Conservation (phyloP, 2,329 filamentous ascomycete species). For the Apiospora sp. region DNA sequence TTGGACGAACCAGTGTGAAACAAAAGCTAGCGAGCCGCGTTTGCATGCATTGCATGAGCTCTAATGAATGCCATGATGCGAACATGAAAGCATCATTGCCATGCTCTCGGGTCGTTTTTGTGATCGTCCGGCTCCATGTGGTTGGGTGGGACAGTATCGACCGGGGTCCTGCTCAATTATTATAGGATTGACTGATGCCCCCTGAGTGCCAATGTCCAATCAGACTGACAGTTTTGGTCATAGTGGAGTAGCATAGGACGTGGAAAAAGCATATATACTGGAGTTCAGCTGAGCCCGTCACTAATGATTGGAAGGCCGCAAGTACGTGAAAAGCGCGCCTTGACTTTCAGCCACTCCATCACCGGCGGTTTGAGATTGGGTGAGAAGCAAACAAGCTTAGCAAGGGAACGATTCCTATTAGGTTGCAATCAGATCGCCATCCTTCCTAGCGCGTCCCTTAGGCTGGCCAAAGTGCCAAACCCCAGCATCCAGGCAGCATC, state of each 20-base stretch:
- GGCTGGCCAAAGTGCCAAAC: no score
- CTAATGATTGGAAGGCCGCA: background rate
- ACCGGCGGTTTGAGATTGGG: background rate
- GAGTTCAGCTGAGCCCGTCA: background rate
- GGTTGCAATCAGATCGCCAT: background rate
- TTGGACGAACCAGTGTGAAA: background rate
- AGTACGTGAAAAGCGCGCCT: background rate
- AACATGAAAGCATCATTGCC: background rate
- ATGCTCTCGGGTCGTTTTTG: background rate
- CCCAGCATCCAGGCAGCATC: background rate
- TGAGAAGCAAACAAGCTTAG: background rate
- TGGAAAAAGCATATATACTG: background rate
- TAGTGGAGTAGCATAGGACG: background rate
- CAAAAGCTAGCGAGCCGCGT: background rate
- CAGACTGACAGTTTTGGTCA: background rate
- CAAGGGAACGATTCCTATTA: background rate
- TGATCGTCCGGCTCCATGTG: background rate
- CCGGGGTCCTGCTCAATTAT: background rate
- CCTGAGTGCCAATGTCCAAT: background rate
- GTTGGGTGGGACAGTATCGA: background rate
- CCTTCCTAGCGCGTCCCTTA: background rate
- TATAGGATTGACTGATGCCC: background rate
- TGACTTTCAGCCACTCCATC: background rate
- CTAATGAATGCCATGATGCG: background rate
- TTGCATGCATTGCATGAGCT: slow-evolving; percentile 1